Evolutionary conservation across 441 rosid species (phyloP).

Genomic region (Pelargonium fulgidum): DNA sequence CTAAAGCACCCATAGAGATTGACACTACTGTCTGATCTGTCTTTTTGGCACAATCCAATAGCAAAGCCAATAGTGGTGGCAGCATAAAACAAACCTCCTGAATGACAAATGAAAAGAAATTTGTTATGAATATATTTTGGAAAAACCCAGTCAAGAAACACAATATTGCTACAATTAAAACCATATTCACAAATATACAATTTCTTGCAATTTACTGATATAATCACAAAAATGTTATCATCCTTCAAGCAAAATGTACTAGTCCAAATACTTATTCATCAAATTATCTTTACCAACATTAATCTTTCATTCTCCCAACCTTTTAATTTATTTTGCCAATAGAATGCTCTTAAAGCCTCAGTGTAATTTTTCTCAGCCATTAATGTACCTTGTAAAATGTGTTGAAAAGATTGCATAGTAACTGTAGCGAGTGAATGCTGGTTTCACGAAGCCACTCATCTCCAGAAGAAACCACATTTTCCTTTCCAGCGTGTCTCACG

Average conservation of each 20-base stretch:
- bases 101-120: constrained; percentile 20
- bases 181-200: neutral
- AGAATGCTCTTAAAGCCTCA: too few relatives aligned
- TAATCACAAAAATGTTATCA: neutral
- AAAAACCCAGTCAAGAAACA: neutral
- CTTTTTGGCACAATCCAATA: constrained; percentile 95
- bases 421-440: constrained; percentile 95
- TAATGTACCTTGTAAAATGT: constrained; percentile 75
- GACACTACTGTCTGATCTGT: constrained; percentile 98
- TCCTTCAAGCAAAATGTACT: too few relatives aligned
- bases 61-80: constrained; percentile 93
- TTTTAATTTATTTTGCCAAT: too few relatives aligned
- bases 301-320: too few relatives aligned
- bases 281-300: too few relatives aligned
- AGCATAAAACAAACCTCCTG: constrained; percentile 99
- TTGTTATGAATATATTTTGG: constrained; percentile 9
- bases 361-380: too few relatives aligned
- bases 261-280: too few relatives aligned
- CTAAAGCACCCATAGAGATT: constrained; percentile 89
- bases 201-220: neutral
- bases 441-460: constrained; percentile 94
- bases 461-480: constrained; percentile 60
- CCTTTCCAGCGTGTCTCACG: constrained; percentile 92
- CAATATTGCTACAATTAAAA: neutral
- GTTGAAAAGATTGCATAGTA: constrained; percentile 96